Base-by-base conservation (phyloP, 768 basidiomycete species). In the Trametes meyenii region DNA sequence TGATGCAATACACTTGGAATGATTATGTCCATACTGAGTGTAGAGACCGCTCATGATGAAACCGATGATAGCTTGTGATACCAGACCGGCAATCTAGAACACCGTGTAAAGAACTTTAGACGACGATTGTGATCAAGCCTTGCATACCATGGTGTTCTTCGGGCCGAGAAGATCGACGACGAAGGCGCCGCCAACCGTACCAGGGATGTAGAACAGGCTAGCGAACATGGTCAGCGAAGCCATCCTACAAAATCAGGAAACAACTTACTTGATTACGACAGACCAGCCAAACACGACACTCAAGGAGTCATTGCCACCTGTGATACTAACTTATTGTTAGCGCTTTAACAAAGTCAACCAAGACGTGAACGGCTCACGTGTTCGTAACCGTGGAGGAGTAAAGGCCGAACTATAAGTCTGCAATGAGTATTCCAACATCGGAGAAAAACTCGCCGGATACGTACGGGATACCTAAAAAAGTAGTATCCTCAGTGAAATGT, bases 1-100 rank as follows among this genome's bases (percentile, higher is more conserved):
- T 52, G 7, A 36, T 19, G 36, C 21, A 42, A 62, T 26, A 1
- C 60, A 43, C 24, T n/a, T 50, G 44, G 10, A 57, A 46, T 10
- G 4, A 21, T 14, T 19, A 8, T 19, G 2, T 40, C 70, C 78
- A 36, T 64, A 85, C 74, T 79, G 76, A 24, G 62, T 68, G 75
- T 96, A 97, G 19, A 85, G 76, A 1, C 92, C 96, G 63, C 90
- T 90, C 88, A 98, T 92, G 72, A 93, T 84, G 76, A 97, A 97
- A 6, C 96, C 92, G 50, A 91, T 77, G 63, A 90, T 51, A 2
- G 89, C 86, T 72, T 93, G 91, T 24, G 74, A 66, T 26, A 91
- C 42, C 11, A 92, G 80, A 46, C 91, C 90, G 26, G 70, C 66
- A 65, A 92, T 91, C 88, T 89, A 66, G 42, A 38, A 16, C 12